Percentiles rank a stretch among this genome's conserved stretches.
Conservation (phyloP, 768 basidiomycete genomes). For the Trametes cingulata region DNA sequence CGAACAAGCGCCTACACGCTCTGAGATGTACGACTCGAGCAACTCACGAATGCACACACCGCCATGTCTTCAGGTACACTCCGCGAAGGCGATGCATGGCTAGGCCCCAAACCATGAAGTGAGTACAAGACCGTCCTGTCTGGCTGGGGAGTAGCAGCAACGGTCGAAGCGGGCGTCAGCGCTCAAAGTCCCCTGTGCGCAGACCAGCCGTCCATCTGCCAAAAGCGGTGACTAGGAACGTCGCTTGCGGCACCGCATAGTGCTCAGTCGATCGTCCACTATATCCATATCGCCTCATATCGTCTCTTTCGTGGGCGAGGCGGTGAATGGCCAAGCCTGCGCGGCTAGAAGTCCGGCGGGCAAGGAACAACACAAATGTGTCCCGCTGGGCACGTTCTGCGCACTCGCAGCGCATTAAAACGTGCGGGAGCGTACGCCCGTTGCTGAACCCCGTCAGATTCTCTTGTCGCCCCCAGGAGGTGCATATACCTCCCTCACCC, state of each 20-base stretch:
- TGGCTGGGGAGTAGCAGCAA: too few species aligned
- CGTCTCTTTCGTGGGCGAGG: not conserved
- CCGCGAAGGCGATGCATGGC: too few species aligned
- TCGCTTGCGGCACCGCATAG: not conserved
- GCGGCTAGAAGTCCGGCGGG: not conserved
- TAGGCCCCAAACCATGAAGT: too few species aligned
- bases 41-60: too few species aligned
- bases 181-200: not conserved
- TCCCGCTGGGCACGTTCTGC: not conserved
- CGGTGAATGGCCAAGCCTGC: constrained; percentile 4
- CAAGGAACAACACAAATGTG: constrained; percentile 8
- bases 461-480: not conserved
- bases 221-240: constrained; percentile 6
- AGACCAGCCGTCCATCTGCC: constrained; percentile 1
- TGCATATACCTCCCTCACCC: not conserved
- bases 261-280: constrained; percentile 13
- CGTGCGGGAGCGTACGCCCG: not conserved
- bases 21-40: too few species aligned
- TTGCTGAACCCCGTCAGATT: too few species aligned
- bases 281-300: constrained; percentile 6
- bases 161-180: not conserved
- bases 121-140: too few species aligned
- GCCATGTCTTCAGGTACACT: too few species aligned
- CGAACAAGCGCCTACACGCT: too few species aligned
- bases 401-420: not conserved